phyloP scores from a whole-genome alignment of 352 stramenopile species.

The Globisporangium canariense region DNA sequence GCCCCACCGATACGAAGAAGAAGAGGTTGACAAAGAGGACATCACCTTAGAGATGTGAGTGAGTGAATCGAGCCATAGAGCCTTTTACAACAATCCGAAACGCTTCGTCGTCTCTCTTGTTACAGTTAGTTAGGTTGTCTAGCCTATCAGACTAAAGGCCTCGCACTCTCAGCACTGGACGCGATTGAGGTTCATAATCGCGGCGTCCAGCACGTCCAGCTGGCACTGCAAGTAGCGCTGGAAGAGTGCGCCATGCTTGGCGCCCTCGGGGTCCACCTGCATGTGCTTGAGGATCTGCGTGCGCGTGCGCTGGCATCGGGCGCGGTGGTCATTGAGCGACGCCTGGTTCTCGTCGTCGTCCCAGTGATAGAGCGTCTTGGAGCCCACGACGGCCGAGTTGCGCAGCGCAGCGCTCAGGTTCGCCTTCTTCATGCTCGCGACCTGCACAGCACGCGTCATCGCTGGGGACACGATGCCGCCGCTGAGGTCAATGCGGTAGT shows the following conservation, averaged over 20 bases:
- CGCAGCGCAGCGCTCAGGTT: slow-evolving; percentile 30
- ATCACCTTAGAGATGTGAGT: background rate
- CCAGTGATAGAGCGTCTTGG: slow-evolving; percentile 23
- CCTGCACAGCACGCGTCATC: slow-evolving; percentile 31
- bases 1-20: slow-evolving; percentile 21
- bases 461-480: slow-evolving; percentile 23
- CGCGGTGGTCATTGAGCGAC: slow-evolving; percentile 14
- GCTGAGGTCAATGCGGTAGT: slow-evolving; percentile 23
- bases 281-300: slow-evolving; percentile 13
- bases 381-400: slow-evolving; percentile 19
- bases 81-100: slow-evolving; percentile 1
- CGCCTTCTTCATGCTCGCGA: slow-evolving; percentile 31
- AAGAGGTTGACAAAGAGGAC: background rate
- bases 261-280: slow-evolving; percentile 11
- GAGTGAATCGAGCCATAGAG: background rate
- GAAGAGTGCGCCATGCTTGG: slow-evolving; percentile 18
- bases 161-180: slow-evolving; percentile 9
- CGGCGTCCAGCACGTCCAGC: slow-evolving; percentile 18
- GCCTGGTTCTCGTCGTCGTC: slow-evolving; percentile 21
- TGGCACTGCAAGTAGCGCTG: slow-evolving; percentile 21
- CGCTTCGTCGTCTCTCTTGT: background rate
- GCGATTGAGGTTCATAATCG: slow-evolving; percentile 16
- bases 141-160: background rate
- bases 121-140: background rate
- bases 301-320: slow-evolving; percentile 10